Conservation (phyloP, 352 stramenopile species). For the Globisporangium emineosum region DNA sequence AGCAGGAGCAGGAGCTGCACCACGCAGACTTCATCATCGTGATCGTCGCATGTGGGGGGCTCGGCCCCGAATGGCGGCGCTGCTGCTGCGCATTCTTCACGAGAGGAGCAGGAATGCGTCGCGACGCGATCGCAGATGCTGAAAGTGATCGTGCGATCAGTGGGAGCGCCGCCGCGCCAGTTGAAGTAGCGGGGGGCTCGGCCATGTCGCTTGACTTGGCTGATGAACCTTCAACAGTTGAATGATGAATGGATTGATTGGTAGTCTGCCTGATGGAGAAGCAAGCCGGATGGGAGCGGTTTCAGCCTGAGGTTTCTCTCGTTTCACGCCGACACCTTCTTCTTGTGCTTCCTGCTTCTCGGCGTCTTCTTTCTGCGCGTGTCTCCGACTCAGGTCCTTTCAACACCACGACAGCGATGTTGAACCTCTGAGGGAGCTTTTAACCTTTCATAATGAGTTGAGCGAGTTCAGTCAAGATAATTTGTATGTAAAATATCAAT, state of each 20-base stretch:
- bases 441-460: too few species aligned
- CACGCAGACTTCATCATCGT: background rate
- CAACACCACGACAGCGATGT: too few species aligned
- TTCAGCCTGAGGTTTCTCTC: background rate
- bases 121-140: slow-evolving; percentile 6
- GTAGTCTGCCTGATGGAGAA: background rate
- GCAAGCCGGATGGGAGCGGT: background rate
- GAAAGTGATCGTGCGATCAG: slow-evolving; percentile 7
- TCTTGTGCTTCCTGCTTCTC: background rate
- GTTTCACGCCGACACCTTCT: background rate
- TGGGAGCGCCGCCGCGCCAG: background rate
- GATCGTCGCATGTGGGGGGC: background rate
- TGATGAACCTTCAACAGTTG: background rate
- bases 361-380: background rate
- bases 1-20: background rate
- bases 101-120: background rate
- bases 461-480: too few species aligned
- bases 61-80: slow-evolving; percentile 1
- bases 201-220: background rate
- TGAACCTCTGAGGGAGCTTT: too few species aligned
- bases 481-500: too few species aligned
- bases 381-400: too few species aligned
- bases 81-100: background rate
- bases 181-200: background rate
- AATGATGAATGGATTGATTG: background rate